Conservation (phyloP, 2,329 filamentous ascomycete genomes). For the Talaromyces sp. region DNA sequence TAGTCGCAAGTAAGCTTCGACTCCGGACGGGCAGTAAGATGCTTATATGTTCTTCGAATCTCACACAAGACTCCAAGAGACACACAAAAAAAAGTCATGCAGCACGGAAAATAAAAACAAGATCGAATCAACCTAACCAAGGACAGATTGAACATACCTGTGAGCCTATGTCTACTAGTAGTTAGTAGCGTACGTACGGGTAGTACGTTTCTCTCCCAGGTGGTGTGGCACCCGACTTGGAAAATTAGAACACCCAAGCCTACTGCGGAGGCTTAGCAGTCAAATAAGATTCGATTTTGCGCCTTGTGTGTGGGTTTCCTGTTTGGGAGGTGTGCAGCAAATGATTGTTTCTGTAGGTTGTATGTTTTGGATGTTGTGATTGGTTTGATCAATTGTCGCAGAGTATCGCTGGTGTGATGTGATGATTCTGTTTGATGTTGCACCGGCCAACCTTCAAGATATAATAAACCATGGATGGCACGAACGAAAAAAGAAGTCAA, state of each 20-base stretch:
- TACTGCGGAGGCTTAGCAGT: slow-evolving; percentile 8
- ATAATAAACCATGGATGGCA: not conserved
- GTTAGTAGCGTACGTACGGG: slow-evolving; percentile 1
- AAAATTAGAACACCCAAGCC: not conserved
- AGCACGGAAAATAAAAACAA: slow-evolving; percentile 14
- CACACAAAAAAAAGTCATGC: slow-evolving; percentile 7
- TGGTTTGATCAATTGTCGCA: slow-evolving; percentile 10
- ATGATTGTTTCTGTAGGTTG: not conserved
- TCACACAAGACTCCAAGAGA: not conserved
- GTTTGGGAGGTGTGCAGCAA: slow-evolving; percentile 10
- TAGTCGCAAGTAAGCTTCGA: slow-evolving; percentile 6
- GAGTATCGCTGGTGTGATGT: slow-evolving; percentile 10
- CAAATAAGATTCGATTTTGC: not conserved
- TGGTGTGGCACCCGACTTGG: slow-evolving; percentile 11
- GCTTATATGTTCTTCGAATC: slow-evolving; percentile 8
- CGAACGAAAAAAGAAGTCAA: not conserved
- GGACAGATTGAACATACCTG: slow-evolving; percentile 6
- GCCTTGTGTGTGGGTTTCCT: not conserved
- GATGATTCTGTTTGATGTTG: not conserved
- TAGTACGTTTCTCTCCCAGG: slow-evolving; percentile 8
- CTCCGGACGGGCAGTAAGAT: not conserved
- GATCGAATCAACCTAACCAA: slow-evolving; percentile 4
- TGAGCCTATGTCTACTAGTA: slow-evolving; percentile 5
- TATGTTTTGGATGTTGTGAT: not conserved
- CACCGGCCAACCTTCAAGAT: not conserved